phyloP scores from a whole-genome alignment of 257 asterid genomes.

The Gentiana macrophylla region DNA sequence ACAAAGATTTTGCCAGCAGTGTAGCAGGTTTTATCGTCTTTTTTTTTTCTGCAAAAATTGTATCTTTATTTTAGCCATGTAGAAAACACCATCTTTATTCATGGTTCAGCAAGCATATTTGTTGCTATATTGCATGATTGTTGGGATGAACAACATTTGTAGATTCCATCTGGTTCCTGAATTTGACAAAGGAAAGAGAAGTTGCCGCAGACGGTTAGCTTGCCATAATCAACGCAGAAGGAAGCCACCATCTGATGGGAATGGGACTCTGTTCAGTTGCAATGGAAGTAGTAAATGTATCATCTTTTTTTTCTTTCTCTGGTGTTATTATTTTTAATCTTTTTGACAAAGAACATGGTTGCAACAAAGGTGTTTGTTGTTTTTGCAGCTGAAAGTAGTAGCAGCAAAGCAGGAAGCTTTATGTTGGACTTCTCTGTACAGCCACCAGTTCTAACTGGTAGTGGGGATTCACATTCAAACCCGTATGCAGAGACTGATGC shows the following conservation, averaged over 20 bases:
- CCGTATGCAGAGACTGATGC: constrained; percentile 20
- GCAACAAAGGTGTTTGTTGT: neutral
- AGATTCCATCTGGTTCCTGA: constrained; percentile 86
- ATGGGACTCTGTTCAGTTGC: constrained; percentile 42
- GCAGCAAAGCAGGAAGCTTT: constrained; percentile 46
- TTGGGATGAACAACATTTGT: constrained; percentile 8
- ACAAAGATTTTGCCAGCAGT: constrained; percentile 99
- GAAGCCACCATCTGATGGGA: constrained; percentile 45
- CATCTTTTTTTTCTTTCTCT: constrained; percentile 28
- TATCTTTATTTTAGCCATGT: no score
- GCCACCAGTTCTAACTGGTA: constrained; percentile 19
- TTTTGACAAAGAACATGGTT: neutral
- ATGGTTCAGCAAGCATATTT: no score
- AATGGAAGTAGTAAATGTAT: constrained; percentile 30
- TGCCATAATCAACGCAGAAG: constrained; percentile 91
- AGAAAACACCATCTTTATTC: no score
- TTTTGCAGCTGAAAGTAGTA: constrained; percentile 5
- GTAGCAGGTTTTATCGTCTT: constrained; percentile 62
- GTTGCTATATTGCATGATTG: no score
- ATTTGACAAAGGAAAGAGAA: constrained; percentile 85
- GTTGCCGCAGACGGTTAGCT: constrained; percentile 94
- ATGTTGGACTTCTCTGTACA: constrained; percentile 59
- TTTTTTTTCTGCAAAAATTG: neutral
- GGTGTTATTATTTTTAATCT: neutral
- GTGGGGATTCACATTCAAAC: constrained; percentile 14